Evolutionary conservation across 768 basidiomycete genomes (phyloP).

Genomic region (Leccinum longicurvipes): DNA sequence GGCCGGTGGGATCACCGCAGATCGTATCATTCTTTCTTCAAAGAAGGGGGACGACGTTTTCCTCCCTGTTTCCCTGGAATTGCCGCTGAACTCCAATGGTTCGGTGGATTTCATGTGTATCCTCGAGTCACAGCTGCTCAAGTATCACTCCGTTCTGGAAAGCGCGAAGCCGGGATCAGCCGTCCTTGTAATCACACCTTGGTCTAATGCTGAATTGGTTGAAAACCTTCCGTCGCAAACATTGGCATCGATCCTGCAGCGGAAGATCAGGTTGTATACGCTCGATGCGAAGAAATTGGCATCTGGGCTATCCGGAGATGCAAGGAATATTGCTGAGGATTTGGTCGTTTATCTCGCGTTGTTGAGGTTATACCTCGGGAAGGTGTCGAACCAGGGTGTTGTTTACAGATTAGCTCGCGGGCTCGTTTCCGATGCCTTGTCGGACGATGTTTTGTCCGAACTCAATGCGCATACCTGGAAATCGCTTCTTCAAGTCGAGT

Average conservation of each 20-base stretch:
- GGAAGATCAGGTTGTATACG: conserved; percentile 54
- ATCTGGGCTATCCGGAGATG: conserved; percentile 26
- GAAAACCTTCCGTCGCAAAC: conserved; percentile 56
- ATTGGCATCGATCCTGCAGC: conserved; percentile 43
- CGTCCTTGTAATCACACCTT: conserved; percentile 71
- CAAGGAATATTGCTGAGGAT: conserved; percentile 45
- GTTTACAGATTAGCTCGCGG: conserved; percentile 51
- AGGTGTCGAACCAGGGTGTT: conserved; percentile 49
- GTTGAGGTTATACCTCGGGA: conserved; percentile 77
- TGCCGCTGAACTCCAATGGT: conserved; percentile 56
- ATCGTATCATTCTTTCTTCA: conserved; percentile 64
- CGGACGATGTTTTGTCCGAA: conserved; percentile 42
- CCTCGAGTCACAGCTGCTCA: conserved; percentile 73
- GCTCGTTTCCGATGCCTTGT: conserved; percentile 43
- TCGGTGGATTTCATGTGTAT: conserved; percentile 70
- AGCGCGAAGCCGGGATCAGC: conserved; percentile 64
- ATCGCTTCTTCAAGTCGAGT: conserved; percentile 55
- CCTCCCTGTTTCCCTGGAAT: conserved; percentile 50
- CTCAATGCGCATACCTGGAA: conserved; percentile 64
- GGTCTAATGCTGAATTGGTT: conserved; percentile 71
- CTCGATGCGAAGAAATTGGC: conserved; percentile 59
- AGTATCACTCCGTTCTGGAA: conserved; percentile 68
- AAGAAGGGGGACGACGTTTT: conserved; percentile 35
- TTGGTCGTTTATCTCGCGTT: conserved; percentile 75
- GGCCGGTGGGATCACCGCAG: conserved; percentile 64